phyloP scores from a whole-genome alignment of 306 rosid species.

The Cyclanthera cordifolia region DNA sequence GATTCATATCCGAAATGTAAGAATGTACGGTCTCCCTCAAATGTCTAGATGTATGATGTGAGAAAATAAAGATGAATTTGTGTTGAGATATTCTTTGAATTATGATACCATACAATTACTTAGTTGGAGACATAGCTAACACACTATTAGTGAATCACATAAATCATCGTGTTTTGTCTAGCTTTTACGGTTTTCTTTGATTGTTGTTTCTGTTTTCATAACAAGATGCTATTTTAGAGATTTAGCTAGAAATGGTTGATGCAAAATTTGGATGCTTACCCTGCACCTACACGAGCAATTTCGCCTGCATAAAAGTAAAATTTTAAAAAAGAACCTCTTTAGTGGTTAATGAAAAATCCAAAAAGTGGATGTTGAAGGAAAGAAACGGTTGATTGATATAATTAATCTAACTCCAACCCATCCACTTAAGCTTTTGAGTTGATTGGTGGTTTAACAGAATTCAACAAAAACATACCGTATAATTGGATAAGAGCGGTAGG shows the following conservation, averaged over 20 bases:
- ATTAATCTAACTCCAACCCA: too few species aligned
- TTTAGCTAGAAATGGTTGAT: slow-evolving; percentile 5
- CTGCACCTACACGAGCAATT: slow-evolving; percentile 78
- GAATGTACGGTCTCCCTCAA: neutral
- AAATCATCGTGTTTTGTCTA: too few species aligned
- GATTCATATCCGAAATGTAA: neutral
- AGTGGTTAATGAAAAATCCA: neutral
- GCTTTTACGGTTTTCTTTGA: too few species aligned
- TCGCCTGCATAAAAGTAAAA: slow-evolving; percentile 45
- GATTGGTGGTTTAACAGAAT: too few species aligned
- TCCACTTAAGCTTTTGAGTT: too few species aligned
- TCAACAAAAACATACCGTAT: slow-evolving; percentile 71
- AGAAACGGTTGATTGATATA: too few species aligned
- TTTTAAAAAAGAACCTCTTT: neutral
- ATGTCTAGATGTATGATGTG: neutral
- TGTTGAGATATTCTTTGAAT: too few species aligned
- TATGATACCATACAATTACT: too few species aligned
- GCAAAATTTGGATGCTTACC: slow-evolving; percentile 32
- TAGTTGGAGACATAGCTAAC: too few species aligned
- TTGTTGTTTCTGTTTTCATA: too few species aligned
- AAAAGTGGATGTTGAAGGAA: neutral
- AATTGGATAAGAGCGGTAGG: slow-evolving; percentile 45
- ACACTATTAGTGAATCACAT: too few species aligned
- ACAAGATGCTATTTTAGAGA: neutral
- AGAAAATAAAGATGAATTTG: neutral